Percentiles rank a stretch among this genome's conserved stretches.
Conservation (phyloP, 1,284 basidiomycete genomes). For the Ceratobasidium sp. region DNA sequence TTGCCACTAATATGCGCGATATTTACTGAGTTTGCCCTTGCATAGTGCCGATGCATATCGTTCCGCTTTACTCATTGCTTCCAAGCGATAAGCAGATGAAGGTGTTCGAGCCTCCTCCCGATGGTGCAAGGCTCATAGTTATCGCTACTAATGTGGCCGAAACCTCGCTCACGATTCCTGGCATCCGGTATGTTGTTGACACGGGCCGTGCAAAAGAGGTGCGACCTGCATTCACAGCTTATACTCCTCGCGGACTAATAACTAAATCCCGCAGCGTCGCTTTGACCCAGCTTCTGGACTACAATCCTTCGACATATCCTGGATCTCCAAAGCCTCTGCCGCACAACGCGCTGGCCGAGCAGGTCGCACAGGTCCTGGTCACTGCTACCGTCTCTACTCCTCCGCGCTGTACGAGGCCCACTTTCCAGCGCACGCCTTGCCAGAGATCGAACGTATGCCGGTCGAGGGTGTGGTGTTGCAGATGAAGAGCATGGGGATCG, state of each 20-base stretch:
- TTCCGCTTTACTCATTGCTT: slow-evolving; percentile 80
- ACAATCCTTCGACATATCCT: slow-evolving; percentile 78
- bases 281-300: slow-evolving; percentile 73
- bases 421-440: slow-evolving; percentile 87
- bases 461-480: slow-evolving; percentile 97
- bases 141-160: slow-evolving; percentile 85
- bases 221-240: slow-evolving; percentile 47
- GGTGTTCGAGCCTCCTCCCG: slow-evolving; percentile 76
- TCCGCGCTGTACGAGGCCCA: slow-evolving; percentile 90
- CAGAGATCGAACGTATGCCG: slow-evolving; percentile 96
- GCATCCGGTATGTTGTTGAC: slow-evolving; percentile 82
- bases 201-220: slow-evolving; percentile 88
- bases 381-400: slow-evolving; percentile 82
- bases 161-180: slow-evolving; percentile 82
- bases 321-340: slow-evolving; percentile 83
- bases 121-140: slow-evolving; percentile 74
- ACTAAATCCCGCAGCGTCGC: slow-evolving; percentile 58
- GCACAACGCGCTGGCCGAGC: slow-evolving; percentile 80
- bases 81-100: slow-evolving; percentile 80
- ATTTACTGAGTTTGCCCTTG: not conserved
- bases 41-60: slow-evolving; percentile 74
- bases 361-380: slow-evolving; percentile 81
- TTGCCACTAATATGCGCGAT: not conserved
- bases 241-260: slow-evolving; percentile 37
- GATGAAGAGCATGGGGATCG: slow-evolving; percentile 99